phyloP scores from a whole-genome alignment of 768 basidiomycete genomes.

The Amanita phalloides region DNA sequence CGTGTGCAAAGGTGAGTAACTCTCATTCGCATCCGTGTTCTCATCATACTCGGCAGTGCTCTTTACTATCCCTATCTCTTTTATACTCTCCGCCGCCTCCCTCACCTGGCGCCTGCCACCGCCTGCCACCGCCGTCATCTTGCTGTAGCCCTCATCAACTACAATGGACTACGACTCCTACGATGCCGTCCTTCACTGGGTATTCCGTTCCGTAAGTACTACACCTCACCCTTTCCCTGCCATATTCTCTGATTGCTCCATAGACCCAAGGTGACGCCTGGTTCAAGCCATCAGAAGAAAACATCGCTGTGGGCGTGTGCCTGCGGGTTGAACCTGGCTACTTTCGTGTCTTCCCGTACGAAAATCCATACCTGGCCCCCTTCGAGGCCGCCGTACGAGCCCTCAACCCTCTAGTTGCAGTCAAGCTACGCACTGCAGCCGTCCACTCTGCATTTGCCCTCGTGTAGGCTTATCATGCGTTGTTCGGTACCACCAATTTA shows the following conservation, averaged over 20 bases:
- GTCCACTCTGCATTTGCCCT: constrained; percentile 69
- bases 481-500: neutral
- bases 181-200: constrained; percentile 70
- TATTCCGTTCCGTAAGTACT: constrained; percentile 57
- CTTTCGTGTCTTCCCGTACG: constrained; percentile 80
- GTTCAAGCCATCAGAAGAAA: constrained; percentile 82
- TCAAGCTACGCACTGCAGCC: constrained; percentile 71
- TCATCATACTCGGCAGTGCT: no score
- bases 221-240: neutral
- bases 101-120: constrained; percentile 8
- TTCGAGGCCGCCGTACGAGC: constrained; percentile 71
- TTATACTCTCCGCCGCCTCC: constrained; percentile 22
- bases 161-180: constrained; percentile 72
- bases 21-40: constrained; percentile 8
- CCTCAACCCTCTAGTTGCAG: constrained; percentile 78
- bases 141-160: constrained; percentile 21
- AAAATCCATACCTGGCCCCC: constrained; percentile 68
- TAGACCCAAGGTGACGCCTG: constrained; percentile 77
- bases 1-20: constrained; percentile 4
- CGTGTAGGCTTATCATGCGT: constrained; percentile 34
- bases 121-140: constrained; percentile 15
- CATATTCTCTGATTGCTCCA: constrained; percentile 5
- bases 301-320: constrained; percentile 70
- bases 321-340: constrained; percentile 55
- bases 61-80: constrained; percentile 15